Base-by-base conservation (phyloP, 768 basidiomycete species). In the Cystoderma amianthinum region DNA sequence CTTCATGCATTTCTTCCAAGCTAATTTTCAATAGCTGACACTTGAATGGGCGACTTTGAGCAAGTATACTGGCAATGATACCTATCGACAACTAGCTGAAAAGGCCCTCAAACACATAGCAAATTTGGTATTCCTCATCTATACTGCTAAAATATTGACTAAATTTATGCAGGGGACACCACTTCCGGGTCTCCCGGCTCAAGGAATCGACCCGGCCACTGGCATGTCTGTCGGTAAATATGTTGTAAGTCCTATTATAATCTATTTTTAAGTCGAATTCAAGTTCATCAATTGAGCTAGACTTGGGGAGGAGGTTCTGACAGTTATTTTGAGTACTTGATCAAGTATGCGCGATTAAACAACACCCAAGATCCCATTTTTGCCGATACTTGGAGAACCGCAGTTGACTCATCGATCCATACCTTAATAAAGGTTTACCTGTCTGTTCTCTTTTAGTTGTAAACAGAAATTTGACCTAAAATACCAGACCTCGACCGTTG, bases 261-360 rank as follows among this genome's bases (percentile, higher is more conserved):
- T 7, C n/a, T 28, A 28, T 7, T n/a, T n/a, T 7, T n/a, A 28
- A 7, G 7, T 28, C 25, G 25, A 28, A 28, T 7, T 7, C 25
- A 7, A n/a, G 7, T 28, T 7, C 7, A n/a, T 28, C 7, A 7
- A 7, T 28, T 23, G 10, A 5, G 22, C 7, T 9, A 71, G 70
- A 64, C 68, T 4, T 74, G 84, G 84, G 74, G 80, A 12, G 86
- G 78, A 38, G 82, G 81, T 20, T 78, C 76, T 0, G 85, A 87
- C 57, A 84, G 82, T 43, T 87, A 78, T 61, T 80, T 82, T 44
- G 85, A 88, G 54, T 86, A 87, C 50, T 66, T 85, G 41, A 77
- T 85, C 67, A 88, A 88, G 53, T 76, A 68, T 42, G 64, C 85
- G 2, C 80, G 82, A 18, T 64, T 87, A 13, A 74, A 77, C 10